Conservation (phyloP, 805 yeast species). For the Clavispora vitiphila region DNA sequence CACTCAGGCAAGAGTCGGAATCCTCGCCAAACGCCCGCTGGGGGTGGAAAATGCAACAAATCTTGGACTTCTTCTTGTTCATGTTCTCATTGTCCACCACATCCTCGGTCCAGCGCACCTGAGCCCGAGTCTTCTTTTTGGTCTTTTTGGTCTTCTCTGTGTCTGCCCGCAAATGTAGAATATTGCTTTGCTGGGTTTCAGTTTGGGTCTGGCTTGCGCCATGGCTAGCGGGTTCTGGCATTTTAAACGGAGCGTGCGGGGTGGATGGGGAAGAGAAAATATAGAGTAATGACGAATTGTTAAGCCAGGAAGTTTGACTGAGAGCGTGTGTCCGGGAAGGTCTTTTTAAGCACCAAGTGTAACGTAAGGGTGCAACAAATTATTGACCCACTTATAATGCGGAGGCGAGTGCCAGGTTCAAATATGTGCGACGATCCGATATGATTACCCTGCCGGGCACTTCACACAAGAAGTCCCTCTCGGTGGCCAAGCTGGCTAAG, state of each 20-base stretch:
- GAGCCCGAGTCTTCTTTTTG: constrained; percentile 32
- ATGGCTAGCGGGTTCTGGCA: not conserved
- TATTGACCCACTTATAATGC: no score
- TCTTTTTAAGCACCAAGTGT: no score
- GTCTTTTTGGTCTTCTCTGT: constrained; percentile 5
- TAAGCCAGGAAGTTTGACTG: no score
- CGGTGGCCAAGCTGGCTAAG: constrained; percentile 48
- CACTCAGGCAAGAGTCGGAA: constrained; percentile 12
- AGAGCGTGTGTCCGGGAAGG: no score
- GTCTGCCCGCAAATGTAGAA: constrained; percentile 18
- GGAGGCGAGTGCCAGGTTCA: not conserved
- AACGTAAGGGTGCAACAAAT: no score
- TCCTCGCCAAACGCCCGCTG: constrained; percentile 54
- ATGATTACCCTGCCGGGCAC: no score
- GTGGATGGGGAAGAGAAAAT: no score
- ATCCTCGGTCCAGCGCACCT: constrained; percentile 80
- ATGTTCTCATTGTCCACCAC: constrained; percentile 87
- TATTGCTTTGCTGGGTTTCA: constrained; percentile 2
- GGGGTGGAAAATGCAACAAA: constrained; percentile 87
- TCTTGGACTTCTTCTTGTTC: constrained; percentile 84
- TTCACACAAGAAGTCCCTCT: constrained; percentile 22
- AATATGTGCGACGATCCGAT: no score
- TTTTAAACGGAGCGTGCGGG: not conserved
- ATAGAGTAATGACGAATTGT: no score
- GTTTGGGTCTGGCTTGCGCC: not conserved